These are phyloP conservation scores for Metahyphopichia silvanorum DNA, from an alignment of 805 yeast genomes.

Conservation along the genomic window DNA sequence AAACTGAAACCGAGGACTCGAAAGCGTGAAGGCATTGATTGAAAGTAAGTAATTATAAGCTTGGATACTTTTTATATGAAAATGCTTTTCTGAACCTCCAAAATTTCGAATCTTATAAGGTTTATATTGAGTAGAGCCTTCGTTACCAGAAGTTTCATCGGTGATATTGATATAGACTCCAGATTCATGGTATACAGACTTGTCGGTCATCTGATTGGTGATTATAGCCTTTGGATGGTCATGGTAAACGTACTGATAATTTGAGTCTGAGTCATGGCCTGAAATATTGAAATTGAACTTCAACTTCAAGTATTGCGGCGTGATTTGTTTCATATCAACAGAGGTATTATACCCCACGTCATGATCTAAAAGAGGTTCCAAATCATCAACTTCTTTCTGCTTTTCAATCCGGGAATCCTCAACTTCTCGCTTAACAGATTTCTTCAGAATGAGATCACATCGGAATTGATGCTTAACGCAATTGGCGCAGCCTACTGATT, in stretches of 20 bases:
- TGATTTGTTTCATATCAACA: constrained; percentile 8
- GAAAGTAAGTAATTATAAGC: constrained; percentile 15
- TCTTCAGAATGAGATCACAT: constrained; percentile 15
- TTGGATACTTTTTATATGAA: constrained; percentile 10
- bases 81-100: constrained; percentile 10
- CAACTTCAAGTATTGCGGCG: constrained; percentile 17
- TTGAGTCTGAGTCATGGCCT: constrained; percentile 13
- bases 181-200: constrained; percentile 19
- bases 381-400: neutral
- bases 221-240: constrained; percentile 25
- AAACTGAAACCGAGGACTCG: constrained; percentile 19
- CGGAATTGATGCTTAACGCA: constrained; percentile 18
- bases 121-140: constrained; percentile 5
- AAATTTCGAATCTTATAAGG: constrained; percentile 5
- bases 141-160: neutral
- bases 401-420: neutral
- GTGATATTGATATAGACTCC: constrained; percentile 18
- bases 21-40: constrained; percentile 30
- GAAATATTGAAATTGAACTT: constrained; percentile 22
- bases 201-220: constrained; percentile 14
- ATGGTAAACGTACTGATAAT: constrained; percentile 20
- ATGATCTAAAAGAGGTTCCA: neutral
- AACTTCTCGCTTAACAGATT: neutral
- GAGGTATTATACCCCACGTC: no score
- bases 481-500: constrained; percentile 23